These are phyloP conservation scores for Micractinium sp. DNA, from an alignment of 139 green algal species.

Conservation along the genomic window DNA sequence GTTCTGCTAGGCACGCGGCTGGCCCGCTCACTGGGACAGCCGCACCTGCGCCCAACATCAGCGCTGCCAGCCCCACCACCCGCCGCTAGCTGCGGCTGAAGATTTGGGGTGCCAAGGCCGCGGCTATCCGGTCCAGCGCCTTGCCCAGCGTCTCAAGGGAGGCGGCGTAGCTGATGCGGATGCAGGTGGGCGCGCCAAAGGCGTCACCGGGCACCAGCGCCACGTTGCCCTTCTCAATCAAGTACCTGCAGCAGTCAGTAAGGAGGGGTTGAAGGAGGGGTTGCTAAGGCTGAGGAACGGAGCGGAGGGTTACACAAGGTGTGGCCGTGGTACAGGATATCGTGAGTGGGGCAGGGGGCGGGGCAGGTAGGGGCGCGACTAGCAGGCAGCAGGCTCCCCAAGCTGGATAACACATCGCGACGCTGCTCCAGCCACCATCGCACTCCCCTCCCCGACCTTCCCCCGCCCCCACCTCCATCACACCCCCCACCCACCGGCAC, in stretches of 20 bases:
- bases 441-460: neutral
- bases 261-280: neutral
- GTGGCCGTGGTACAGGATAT: neutral
- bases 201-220: constrained; percentile 94
- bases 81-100: constrained; percentile 18
- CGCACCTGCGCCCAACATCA: too few species aligned
- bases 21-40: too few species aligned
- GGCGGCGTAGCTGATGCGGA: constrained; percentile 96
- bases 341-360: too few species aligned
- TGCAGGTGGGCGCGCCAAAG: constrained; percentile 88
- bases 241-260: constrained; percentile 40
- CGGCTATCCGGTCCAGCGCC: constrained; percentile 80
- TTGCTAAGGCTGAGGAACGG: neutral
- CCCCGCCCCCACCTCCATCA: neutral
- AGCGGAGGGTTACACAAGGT: neutral
- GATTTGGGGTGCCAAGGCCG: constrained; percentile 59
- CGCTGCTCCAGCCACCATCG: neutral
- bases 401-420: too few species aligned
- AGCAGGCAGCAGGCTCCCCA: too few species aligned
- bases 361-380: too few species aligned
- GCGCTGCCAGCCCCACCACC: too few species aligned
- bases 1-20: too few species aligned
- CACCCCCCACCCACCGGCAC: constrained; percentile 64
- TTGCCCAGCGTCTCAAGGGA: constrained; percentile 79
- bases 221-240: constrained; percentile 74